Percentiles rank a stretch among this genome's conserved stretches.
Evolutionary conservation across 345 rosid species (phyloP).

Genomic region (Salix brachista): DNA sequence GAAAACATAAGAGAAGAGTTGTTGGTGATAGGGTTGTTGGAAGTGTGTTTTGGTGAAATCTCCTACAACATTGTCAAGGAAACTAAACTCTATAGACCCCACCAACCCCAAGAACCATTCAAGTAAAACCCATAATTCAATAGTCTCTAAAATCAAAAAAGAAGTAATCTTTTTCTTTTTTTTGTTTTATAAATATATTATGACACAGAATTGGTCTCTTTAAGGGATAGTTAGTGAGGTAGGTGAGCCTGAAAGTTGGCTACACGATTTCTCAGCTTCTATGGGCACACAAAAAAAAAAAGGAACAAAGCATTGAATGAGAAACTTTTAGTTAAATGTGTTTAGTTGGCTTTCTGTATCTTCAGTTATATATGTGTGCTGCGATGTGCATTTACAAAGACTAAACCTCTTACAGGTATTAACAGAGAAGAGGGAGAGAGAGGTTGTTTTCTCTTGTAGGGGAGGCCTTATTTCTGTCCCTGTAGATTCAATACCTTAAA

Average conservation of each 20-base stretch:
- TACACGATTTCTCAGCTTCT: constrained; percentile 13
- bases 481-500: neutral
- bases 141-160: neutral
- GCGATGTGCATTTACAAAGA: neutral
- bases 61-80: constrained; percentile 23
- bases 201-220: neutral
- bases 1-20: constrained; percentile 5
- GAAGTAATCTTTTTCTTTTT: too few species aligned
- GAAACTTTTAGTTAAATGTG: neutral
- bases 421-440: neutral
- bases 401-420: neutral
- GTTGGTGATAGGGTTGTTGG: constrained; percentile 20
- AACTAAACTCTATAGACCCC: neutral
- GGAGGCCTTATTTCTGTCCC: neutral
- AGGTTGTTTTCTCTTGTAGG: neutral
- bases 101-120: neutral
- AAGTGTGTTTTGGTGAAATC: constrained; percentile 24
- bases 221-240: neutral
- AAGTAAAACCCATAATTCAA: neutral
- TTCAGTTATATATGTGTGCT: neutral
- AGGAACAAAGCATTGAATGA: neutral
- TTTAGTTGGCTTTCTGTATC: neutral
- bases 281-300: neutral
- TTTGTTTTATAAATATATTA: neutral
- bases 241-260: constrained; percentile 13